Percentiles rank a stretch among this genome's conserved stretches.
phyloP scores from a whole-genome alignment of 306 rosid species.

The Calophaca sinica region DNA sequence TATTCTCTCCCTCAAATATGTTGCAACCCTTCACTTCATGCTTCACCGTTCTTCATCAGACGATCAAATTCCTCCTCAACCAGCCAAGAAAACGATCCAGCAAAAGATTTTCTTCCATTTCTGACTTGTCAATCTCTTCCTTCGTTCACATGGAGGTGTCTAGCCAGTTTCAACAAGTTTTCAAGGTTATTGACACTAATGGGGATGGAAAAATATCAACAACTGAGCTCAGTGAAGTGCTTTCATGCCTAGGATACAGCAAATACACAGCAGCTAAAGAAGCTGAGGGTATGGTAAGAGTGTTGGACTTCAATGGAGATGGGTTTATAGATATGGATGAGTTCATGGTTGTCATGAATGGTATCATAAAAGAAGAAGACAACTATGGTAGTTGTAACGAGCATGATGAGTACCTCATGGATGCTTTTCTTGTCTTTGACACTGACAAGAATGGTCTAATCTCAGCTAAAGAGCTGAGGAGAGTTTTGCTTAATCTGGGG shows the following conservation, averaged over 20 bases:
- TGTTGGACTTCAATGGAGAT: conserved; percentile 69
- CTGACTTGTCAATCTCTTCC: conserved; percentile 45
- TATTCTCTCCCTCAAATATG: conserved; percentile 32
- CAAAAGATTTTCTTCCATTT: conserved; percentile 48
- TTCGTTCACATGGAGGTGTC: conserved; percentile 61
- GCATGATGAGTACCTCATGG: conserved; percentile 55
- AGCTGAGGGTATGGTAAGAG: conserved; percentile 67
- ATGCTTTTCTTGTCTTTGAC: conserved; percentile 73
- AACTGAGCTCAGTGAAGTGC: conserved; percentile 60
- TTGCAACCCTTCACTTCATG: conserved; percentile 47
- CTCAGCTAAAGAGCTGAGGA: conserved; percentile 63
- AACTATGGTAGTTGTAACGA: not conserved
- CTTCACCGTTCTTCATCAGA: conserved; percentile 53
- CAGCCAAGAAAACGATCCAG: conserved; percentile 32
- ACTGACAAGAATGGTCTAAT: conserved; percentile 67
- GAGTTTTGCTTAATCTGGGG: conserved; percentile 64
- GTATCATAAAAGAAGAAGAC: conserved; percentile 2
- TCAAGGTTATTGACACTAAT: conserved; percentile 66
- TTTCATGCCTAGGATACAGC: conserved; percentile 59
- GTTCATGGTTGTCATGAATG: conserved; percentile 66
- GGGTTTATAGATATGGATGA: conserved; percentile 77
- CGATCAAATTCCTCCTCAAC: conserved; percentile 38
- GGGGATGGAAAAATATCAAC: conserved; percentile 75
- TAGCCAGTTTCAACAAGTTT: conserved; percentile 64
- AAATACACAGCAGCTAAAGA: conserved; percentile 54